Evolutionary conservation across 2,329 filamentous ascomycete species (phyloP), one percentile per base, ranked within the genome.

Genomic region (Akanthomyces uredinophilus): DNA sequence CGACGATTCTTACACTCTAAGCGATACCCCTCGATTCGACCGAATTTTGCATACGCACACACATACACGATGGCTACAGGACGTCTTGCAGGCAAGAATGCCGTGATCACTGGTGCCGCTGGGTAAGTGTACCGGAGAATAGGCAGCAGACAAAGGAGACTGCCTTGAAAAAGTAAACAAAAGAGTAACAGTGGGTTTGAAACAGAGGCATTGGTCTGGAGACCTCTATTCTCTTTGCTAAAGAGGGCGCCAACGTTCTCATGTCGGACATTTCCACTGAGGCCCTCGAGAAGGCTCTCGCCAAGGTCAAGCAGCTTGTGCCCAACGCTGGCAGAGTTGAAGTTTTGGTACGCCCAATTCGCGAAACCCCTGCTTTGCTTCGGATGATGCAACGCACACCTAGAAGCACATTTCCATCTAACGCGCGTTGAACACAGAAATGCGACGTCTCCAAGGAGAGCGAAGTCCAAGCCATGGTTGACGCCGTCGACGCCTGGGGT

Each of bases 151-250:
- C 14, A 16, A 10, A 44, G 29, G 29, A 29, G 6, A 29, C 27
- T 29, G 27, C 27, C 27, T 5, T 29, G 7, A 20, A 4, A 2
- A 18, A 6, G 27, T 22, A 32, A 22, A 20, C 35, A 46, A 32
- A 20, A 32, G 22, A 46, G 49, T 56, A 50, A 62, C 64, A 18
- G 3, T 27, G 39, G 47, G 7, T 32, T 56, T 11, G 5, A 22
- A 20, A 24, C 71, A 93, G 93, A 71, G 93, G 93, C 71, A 97
- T 97, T 71, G 93, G 93, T 67, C 89, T 97, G 54, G 92, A 97
- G 79, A 96, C 93, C 2, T 85, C 85, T 61, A 93, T 97, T 68
- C 89, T 96, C 63, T 96, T 97, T 72, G 89, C 88, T 64, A 89
- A 89, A 66, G 93, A 97, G 79, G 93, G 92, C 65, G 93, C 92